phyloP scores from a whole-genome alignment of 2,329 filamentous ascomycete genomes.

The Pseudocercospora vitis region DNA sequence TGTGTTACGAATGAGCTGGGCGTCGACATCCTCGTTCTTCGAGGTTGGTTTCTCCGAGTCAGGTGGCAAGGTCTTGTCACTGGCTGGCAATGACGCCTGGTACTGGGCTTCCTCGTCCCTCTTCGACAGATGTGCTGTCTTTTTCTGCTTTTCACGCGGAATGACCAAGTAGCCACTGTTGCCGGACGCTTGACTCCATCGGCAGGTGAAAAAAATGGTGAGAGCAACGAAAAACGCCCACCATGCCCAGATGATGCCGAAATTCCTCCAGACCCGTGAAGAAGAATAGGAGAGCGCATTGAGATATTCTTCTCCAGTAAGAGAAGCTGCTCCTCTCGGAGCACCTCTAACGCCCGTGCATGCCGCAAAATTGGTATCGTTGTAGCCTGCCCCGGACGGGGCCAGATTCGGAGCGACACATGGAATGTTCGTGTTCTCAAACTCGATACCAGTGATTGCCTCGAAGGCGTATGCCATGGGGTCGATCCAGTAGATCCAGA shows the following conservation, averaged over 20 bases:
- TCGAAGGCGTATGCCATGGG: conserved; percentile 44
- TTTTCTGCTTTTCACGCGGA: conserved; percentile 58
- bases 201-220: conserved; percentile 58
- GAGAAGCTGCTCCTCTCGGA: conserved; percentile 53
- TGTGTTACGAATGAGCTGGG: conserved; percentile 58
- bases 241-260: conserved; percentile 67
- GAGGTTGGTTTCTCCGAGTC: conserved; percentile 11
- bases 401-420: conserved; percentile 53
- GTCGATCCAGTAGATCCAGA: conserved; percentile 60
- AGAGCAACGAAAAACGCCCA: conserved; percentile 60
- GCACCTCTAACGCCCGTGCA: conserved; percentile 57
- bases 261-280: conserved; percentile 54
- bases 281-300: conserved; percentile 50
- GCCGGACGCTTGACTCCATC: conserved; percentile 53
- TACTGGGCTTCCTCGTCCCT: conserved; percentile 24
- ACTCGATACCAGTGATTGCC: conserved; percentile 65
- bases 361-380: conserved; percentile 35
- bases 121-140: conserved; percentile 29
- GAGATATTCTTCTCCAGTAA: conserved; percentile 64
- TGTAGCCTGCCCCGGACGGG: conserved; percentile 43
- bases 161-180: conserved; percentile 52
- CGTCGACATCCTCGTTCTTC: conserved; percentile 19
- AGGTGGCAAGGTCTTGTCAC: conserved; percentile 16
- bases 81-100: background rate
- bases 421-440: conserved; percentile 57